phyloP scores from a whole-genome alignment of 2,329 filamentous ascomycete species.

The Scedosporium aurantiacum region DNA sequence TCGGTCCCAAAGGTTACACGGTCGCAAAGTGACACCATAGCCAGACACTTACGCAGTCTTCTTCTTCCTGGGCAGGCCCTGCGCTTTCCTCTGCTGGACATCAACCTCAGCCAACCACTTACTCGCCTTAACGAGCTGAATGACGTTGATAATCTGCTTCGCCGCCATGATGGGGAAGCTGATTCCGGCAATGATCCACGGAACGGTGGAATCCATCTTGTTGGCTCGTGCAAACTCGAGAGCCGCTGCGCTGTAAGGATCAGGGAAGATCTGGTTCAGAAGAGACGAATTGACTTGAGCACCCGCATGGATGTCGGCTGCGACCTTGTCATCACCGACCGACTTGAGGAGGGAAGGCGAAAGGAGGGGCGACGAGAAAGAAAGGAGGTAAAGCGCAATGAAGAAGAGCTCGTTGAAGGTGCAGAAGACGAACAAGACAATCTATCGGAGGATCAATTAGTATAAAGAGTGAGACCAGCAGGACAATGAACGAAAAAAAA shows the following conservation, averaged over 20 bases:
- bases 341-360: slow-evolving; percentile 70
- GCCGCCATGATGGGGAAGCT: slow-evolving; percentile 78
- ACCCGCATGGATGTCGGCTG: slow-evolving; percentile 48
- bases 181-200: slow-evolving; percentile 64
- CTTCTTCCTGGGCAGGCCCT: slow-evolving; percentile 41
- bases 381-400: slow-evolving; percentile 94
- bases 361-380: slow-evolving; percentile 83
- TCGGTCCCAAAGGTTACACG: no score
- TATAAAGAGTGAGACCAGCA: neutral
- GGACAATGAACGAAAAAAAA: neutral
- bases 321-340: slow-evolving; percentile 40
- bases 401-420: slow-evolving; percentile 92
- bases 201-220: slow-evolving; percentile 66
- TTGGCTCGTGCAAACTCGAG: slow-evolving; percentile 89
- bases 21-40: no score
- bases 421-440: slow-evolving; percentile 84
- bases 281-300: slow-evolving; percentile 59
- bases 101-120: slow-evolving; percentile 92
- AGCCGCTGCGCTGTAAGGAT: slow-evolving; percentile 83
- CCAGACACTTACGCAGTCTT: slow-evolving; percentile 15
- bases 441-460: slow-evolving; percentile 35
- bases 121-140: slow-evolving; percentile 89
- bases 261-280: slow-evolving; percentile 68
- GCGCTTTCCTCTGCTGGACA: slow-evolving; percentile 45
- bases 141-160: slow-evolving; percentile 89